These are phyloP conservation scores for Cucumis sativus DNA, from an alignment of 306 rosid species.

Conservation along the genomic window Cucumber_9930_V3 NC_026655.2:17932501-17933000, in stretches of 20 bases:
- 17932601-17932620: constrained; percentile 96
- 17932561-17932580: constrained; percentile 99
- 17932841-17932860: constrained; percentile 77
- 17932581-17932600: constrained; percentile 98
- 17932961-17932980: constrained; percentile 41
- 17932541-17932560: constrained; percentile 98
- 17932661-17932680: constrained; percentile 92
- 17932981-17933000: constrained; percentile 30
- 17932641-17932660: constrained; percentile 84
- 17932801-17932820: constrained; percentile 74
- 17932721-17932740: constrained; percentile 94
- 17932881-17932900: constrained; percentile 44
- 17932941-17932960: constrained; percentile 41
- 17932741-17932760: constrained; percentile 98
- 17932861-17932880: constrained; percentile 65
- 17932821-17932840: constrained; percentile 74
- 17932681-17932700: constrained; percentile 99
- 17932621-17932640: constrained; percentile 82
- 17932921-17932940: constrained; percentile 49
- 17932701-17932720: constrained; percentile 79
- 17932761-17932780: constrained; percentile 71
- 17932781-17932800: constrained; percentile 43
- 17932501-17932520: constrained; percentile 97
- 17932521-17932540: constrained; percentile 94
- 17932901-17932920: constrained; percentile 50